Evolutionary conservation across 2,329 filamentous ascomycete genomes (phyloP).

Genomic region (Colletotrichum incanum): DNA sequence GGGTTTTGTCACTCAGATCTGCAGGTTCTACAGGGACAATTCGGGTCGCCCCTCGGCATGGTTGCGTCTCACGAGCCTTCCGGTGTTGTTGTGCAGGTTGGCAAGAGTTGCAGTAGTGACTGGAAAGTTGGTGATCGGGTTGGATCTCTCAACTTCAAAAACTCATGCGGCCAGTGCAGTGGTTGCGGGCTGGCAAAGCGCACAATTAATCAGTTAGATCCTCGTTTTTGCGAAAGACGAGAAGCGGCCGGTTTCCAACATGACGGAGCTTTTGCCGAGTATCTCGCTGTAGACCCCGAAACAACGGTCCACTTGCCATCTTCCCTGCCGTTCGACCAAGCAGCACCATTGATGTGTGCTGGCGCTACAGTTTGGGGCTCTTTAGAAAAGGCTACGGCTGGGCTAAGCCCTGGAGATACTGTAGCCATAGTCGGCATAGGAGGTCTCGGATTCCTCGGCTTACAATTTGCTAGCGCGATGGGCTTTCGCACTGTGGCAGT

Average conservation of each 20-base stretch:
- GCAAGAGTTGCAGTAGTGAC: conserved; percentile 43
- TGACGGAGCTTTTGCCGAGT: conserved; percentile 55
- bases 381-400: conserved; percentile 49
- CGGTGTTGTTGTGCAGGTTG: conserved; percentile 51
- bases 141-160: conserved; percentile 55
- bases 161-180: conserved; percentile 49
- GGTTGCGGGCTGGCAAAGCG: conserved; percentile 48
- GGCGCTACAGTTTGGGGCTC: conserved; percentile 55
- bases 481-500: conserved; percentile 55
- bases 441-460: conserved; percentile 53
- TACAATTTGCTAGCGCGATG: conserved; percentile 55
- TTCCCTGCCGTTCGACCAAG: conserved; percentile 51
- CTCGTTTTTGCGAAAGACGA: conserved; percentile 51
- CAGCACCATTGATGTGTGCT: conserved; percentile 56
- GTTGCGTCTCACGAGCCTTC: conserved; percentile 56
- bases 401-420: conserved; percentile 45
- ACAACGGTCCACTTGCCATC: conserved; percentile 50
- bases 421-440: conserved; percentile 55
- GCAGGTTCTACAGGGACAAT: conserved; percentile 54
- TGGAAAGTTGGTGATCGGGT: conserved; percentile 55
- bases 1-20: conserved; percentile 57
- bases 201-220: conserved; percentile 45
- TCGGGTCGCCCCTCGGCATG: conserved; percentile 48
- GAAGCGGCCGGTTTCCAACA: conserved; percentile 54
- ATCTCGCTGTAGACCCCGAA: conserved; percentile 50